Evolutionary conservation across 1,139 yeast genomes (phyloP).

Genomic region (Saccharomycopsis hybrid): DNA sequence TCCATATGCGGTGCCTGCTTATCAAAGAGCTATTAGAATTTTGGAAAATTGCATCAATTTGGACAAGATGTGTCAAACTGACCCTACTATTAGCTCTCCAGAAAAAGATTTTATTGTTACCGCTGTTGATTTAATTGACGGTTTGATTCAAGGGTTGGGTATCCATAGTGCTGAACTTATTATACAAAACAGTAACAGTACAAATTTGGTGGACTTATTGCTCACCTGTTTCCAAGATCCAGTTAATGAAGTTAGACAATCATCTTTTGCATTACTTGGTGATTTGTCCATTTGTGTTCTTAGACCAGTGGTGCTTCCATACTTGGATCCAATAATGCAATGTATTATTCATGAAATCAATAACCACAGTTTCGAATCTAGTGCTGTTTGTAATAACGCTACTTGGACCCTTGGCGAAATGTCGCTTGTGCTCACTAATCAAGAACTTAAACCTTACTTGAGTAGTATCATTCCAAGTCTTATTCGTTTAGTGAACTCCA

Average conservation of each 20-base stretch:
- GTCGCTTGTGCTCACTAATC: constrained; percentile 48
- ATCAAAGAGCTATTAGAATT: constrained; percentile 68
- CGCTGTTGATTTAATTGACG: constrained; percentile 83
- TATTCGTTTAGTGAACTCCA: constrained; percentile 54
- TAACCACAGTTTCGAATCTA: constrained; percentile 39
- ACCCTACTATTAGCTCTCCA: constrained; percentile 60
- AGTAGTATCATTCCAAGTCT: constrained; percentile 54
- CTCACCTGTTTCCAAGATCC: constrained; percentile 71
- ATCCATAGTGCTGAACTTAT: constrained; percentile 55
- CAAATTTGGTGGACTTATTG: constrained; percentile 56
- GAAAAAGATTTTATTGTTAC: constrained; percentile 90
- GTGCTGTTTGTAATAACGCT: constrained; percentile 78
- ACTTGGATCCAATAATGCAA: constrained; percentile 51
- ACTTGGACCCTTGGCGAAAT: constrained; percentile 93
- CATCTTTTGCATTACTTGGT: constrained; percentile 85
- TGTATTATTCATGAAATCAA: constrained; percentile 64
- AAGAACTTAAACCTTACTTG: constrained; percentile 53
- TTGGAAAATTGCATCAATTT: constrained; percentile 60
- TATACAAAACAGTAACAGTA: constrained; percentile 28
- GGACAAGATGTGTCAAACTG: constrained; percentile 57
- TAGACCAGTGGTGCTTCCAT: constrained; percentile 48
- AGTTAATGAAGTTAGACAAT: constrained; percentile 82
- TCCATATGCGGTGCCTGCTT: constrained; percentile 88
- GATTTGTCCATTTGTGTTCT: constrained; percentile 69
- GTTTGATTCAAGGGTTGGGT: constrained; percentile 84